phyloP scores from a whole-genome alignment of 345 rosid species.

The Toxicodendron radicans region DNA sequence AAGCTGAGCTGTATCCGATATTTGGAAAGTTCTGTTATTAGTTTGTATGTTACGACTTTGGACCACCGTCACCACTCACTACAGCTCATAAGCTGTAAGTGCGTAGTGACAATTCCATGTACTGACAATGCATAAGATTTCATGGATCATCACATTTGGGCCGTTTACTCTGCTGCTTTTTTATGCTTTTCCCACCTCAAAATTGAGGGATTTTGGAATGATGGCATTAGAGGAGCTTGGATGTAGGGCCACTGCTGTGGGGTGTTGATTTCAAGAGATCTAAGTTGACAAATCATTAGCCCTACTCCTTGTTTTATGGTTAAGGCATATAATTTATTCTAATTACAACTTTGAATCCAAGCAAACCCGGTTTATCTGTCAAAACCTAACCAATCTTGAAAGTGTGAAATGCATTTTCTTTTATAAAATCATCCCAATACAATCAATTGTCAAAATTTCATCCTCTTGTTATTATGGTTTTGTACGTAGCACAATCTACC shows the following conservation, averaged over 20 bases:
- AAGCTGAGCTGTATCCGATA: conserved; percentile 51
- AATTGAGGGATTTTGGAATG: background rate
- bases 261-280: background rate
- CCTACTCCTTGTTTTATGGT: background rate
- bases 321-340: background rate
- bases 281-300: background rate
- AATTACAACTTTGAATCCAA: conserved; percentile 5
- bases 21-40: conserved; percentile 21
- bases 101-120: conserved; percentile 12
- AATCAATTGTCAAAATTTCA: too few relatives aligned
- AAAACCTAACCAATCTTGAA: too few relatives aligned
- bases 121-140: background rate
- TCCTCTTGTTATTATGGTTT: background rate
- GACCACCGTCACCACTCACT: conserved; percentile 47
- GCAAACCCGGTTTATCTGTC: background rate
- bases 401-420: too few relatives aligned
- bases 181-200: background rate
- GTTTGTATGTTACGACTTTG: conserved; percentile 32
- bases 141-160: conserved; percentile 11
- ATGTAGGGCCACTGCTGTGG: background rate
- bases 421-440: too few relatives aligned
- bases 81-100: conserved; percentile 34
- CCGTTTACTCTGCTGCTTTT: too few relatives aligned
- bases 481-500: background rate
- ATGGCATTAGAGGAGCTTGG: background rate